Conservation (phyloP, 768 basidiomycete genomes). For the Phanerochaete carnosa region DNA sequence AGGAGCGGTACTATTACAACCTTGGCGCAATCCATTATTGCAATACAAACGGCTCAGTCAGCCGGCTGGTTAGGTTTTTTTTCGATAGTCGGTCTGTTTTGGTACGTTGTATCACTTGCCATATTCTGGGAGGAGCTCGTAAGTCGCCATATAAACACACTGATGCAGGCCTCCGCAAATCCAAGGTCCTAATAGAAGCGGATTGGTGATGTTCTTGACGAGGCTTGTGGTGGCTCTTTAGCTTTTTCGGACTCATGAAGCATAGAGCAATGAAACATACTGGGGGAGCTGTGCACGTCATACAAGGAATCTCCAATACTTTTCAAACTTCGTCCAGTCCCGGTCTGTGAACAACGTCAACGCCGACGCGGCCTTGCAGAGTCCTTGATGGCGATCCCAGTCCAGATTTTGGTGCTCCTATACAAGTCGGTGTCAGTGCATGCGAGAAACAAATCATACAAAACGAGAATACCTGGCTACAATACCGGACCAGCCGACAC, state of each 20-base stretch:
- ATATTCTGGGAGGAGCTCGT: too few relatives aligned
- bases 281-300: too few relatives aligned
- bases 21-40: not conserved
- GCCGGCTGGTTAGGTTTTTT: not conserved
- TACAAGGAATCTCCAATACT: not conserved
- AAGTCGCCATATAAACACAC: not conserved
- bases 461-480: not conserved
- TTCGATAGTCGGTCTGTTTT: too few relatives aligned
- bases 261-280: too few relatives aligned
- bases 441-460: not conserved
- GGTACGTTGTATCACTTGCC: too few relatives aligned
- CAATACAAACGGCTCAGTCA: not conserved
- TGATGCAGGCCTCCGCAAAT: too few relatives aligned
- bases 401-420: not conserved
- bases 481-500: constrained; percentile 1
- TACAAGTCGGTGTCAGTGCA: not conserved
- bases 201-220: too few relatives aligned
- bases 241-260: too few relatives aligned
- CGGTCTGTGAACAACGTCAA: constrained; percentile 1
- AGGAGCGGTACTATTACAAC: not conserved
- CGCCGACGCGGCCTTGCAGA: not conserved
- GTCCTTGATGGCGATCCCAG: not conserved
- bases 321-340: constrained; percentile 4
- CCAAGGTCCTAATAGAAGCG: too few relatives aligned
- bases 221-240: too few relatives aligned